Conservation (phyloP, 73 alveolate species). For the Tetrahymena elliotti region DNA sequence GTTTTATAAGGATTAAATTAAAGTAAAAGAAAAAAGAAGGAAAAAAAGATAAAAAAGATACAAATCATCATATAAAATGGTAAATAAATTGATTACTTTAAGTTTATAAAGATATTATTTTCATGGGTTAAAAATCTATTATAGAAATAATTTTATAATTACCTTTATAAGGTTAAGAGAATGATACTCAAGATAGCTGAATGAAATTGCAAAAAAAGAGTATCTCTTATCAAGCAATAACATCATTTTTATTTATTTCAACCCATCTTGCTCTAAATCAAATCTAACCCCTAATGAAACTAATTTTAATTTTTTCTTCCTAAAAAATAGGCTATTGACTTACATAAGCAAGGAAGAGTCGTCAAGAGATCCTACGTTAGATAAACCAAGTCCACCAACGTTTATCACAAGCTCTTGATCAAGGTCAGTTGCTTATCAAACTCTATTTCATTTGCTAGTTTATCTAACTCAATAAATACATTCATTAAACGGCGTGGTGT, state of each 20-base stretch:
- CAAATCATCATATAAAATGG: not conserved
- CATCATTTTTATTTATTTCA: not conserved
- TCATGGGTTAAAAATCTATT: not conserved
- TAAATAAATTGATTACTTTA: not conserved
- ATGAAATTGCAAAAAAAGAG: not conserved
- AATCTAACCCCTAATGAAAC: not conserved
- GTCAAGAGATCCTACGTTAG: not conserved
- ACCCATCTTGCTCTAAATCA: not conserved
- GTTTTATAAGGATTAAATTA: not conserved
- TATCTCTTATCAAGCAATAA: not conserved
- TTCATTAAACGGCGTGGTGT: not conserved
- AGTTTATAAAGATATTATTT: not conserved
- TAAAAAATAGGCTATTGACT: not conserved
- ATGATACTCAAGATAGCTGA: not conserved
- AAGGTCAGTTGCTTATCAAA: not conserved
- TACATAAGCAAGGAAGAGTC: constrained; percentile 1
- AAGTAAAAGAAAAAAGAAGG: not conserved
- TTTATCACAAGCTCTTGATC: not conserved
- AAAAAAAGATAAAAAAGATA: not conserved
- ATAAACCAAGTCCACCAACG: constrained; percentile 2
- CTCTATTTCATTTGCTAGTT: not conserved
- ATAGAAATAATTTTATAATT: not conserved
- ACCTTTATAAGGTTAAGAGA: not conserved
- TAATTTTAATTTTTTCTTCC: not conserved
- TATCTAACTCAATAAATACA: not conserved